Conservation (phyloP, 176 grass and related monocot species). For the Oryza officinalis region DNA sequence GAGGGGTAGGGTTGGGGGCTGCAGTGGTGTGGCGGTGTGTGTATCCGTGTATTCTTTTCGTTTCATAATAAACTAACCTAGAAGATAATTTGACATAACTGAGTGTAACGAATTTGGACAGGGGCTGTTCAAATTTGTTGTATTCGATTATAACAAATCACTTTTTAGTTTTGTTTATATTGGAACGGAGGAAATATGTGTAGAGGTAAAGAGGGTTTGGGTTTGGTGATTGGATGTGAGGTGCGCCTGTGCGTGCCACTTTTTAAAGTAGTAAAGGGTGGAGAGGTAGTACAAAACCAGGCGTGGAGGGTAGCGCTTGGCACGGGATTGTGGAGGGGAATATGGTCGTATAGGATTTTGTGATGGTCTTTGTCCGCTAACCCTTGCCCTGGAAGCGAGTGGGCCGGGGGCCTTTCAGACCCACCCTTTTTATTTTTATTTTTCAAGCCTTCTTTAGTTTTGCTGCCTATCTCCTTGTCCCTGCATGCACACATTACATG, state of each 20-base stretch:
- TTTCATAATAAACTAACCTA: too few species aligned
- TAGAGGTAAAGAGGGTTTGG: constrained; percentile 14
- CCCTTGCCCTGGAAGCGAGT: constrained; percentile 45
- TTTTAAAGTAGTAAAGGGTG: constrained; percentile 73
- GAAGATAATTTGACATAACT: too few species aligned
- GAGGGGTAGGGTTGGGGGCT: constrained; percentile 26
- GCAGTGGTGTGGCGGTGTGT: not conserved
- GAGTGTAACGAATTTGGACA: too few species aligned
- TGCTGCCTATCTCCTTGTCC: constrained; percentile 34
- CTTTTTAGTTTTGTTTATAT: too few species aligned
- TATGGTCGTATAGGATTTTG: constrained; percentile 75
- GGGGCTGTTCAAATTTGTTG: too few species aligned
- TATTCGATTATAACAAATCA: too few species aligned
- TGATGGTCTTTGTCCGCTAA: constrained; percentile 65
- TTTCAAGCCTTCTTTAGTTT: constrained; percentile 18
- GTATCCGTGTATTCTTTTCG: not conserved
- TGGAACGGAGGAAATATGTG: too few species aligned
- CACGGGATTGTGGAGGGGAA: constrained; percentile 55
- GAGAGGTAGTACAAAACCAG: constrained; percentile 70
- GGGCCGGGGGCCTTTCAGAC: not conserved
- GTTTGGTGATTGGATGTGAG: constrained; percentile 69
- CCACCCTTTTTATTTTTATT: constrained; percentile 20
- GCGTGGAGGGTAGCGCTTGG: constrained; percentile 71
- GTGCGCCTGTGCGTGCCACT: constrained; percentile 48
- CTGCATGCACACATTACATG: not conserved